Percentiles rank a stretch among this genome's conserved stretches.
Evolutionary conservation across 2,329 filamentous ascomycete genomes (phyloP).

Genomic region (Lecanicillium sp.): DNA sequence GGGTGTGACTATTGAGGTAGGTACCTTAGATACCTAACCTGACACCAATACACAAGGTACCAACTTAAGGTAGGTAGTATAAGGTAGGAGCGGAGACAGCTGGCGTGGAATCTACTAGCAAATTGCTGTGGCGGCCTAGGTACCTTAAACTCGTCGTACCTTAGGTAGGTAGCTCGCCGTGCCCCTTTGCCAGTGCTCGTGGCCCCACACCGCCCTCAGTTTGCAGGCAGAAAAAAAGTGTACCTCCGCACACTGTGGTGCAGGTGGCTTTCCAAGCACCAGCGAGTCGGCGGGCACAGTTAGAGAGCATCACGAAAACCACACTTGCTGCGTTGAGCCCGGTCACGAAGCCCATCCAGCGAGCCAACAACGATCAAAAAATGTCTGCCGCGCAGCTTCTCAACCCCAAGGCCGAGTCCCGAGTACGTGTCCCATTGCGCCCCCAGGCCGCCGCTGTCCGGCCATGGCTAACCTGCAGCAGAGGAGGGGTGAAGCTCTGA

Average conservation of each 20-base stretch:
- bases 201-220: constrained; percentile 11
- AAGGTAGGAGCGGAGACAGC: too few relatives aligned
- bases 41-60: too few relatives aligned
- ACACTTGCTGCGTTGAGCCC: constrained; percentile 4
- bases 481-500: constrained; percentile 93
- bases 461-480: constrained; percentile 30
- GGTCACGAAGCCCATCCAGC: constrained; percentile 1
- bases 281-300: constrained; percentile 4
- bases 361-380: constrained; percentile 15
- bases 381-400: constrained; percentile 98
- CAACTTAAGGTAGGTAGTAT: too few relatives aligned
- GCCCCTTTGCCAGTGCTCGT: not conserved
- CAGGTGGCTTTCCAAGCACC: constrained; percentile 8
- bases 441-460: constrained; percentile 9
- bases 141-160: too few relatives aligned
- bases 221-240: constrained; percentile 13
- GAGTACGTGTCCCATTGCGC: constrained; percentile 50
- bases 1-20: constrained; percentile 4
- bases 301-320: constrained; percentile 3
- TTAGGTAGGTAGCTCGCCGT: too few relatives aligned
- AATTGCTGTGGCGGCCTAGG: too few relatives aligned
- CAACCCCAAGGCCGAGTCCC: constrained; percentile 97
- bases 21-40: too few relatives aligned
- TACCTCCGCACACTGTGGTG: constrained; percentile 12
- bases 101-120: too few relatives aligned